These are phyloP conservation scores for Paramecium pentaurelia DNA, from an alignment of 73 alveolate genomes.

Conservation along the genomic window DNA sequence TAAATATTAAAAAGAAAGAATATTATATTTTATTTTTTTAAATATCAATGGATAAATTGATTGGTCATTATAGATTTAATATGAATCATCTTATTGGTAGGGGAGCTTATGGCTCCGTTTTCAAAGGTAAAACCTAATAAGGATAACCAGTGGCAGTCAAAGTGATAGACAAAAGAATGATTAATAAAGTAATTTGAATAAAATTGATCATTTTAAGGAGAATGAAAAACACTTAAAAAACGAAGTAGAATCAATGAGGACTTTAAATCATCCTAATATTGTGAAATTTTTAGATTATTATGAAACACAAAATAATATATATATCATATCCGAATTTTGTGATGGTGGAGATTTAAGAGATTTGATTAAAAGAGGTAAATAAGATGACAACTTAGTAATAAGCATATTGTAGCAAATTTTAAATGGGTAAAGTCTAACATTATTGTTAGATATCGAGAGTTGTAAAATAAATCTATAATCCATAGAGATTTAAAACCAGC, in stretches of 20 bases:
- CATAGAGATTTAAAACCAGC: conserved; percentile 63
- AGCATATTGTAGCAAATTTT: not conserved
- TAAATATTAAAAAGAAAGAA: not conserved
- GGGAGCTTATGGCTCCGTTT: conserved; percentile 27
- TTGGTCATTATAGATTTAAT: conserved; percentile 33
- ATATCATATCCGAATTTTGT: conserved; percentile 7
- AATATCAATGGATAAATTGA: conserved; percentile 27
- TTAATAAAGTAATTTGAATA: not conserved
- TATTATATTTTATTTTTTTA: not conserved
- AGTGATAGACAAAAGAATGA: conserved; percentile 13
- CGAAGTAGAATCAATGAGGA: conserved; percentile 37
- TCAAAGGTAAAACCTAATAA: conserved; percentile 17
- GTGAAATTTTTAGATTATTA: conserved; percentile 13
- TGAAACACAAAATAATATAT: not conserved
- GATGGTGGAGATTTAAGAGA: conserved; percentile 51
- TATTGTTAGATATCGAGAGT: conserved; percentile 6
- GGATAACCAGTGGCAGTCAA: conserved; percentile 27
- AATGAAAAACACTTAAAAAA: not conserved
- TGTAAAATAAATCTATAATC: conserved; percentile 19
- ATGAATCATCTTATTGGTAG: conserved; percentile 18
- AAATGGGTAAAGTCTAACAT: conserved; percentile 15
- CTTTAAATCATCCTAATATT: conserved; percentile 32
- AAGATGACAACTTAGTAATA: not conserved
- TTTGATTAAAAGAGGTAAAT: not conserved
- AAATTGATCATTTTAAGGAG: conserved; percentile 27